Base-by-base conservation (phyloP, 2,329 filamentous ascomycete genomes). In the Fusarium mundagurra region DNA sequence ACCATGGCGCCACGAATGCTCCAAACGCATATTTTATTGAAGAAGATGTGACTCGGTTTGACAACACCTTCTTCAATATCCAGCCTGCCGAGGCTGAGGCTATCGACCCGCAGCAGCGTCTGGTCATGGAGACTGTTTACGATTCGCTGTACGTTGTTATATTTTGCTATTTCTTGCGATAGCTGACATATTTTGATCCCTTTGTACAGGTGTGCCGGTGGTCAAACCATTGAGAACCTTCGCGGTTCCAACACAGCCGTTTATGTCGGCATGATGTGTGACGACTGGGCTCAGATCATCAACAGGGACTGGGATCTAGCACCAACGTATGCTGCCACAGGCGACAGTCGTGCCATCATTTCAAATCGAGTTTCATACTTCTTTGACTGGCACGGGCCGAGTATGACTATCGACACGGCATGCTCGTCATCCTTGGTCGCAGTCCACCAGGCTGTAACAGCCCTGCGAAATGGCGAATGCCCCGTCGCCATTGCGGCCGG, bases 61-160 rank as follows among this genome's bases (percentile, higher is more conserved):
- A 85, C 69, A 41, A 81, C 4, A 12, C 34, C 8, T 50, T 50
- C 47, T 50, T 50, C 22, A 33, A 33, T 18, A 31, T 50, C 29
- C 29, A 31, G 12, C 29, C 47, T 10, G 29, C 20, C 8, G 47
- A 50, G 18, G 47, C 47, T 22, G 29, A 33, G 18, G 29, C 47
- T 14, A 33, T 50, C 17, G 47, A 50, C 29, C 47, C 47, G 27
- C 47, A 50, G 29, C 47, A 50, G 29, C 47, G 47, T 8, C 47
- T 50, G 13, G 13, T 50, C 29, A 29, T 50, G 18, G 47, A 50
- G 29, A 50, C 47, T 31, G 47, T 50, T 29, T 50, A 50, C 22
- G 39, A 41, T 22, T n/a, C 39, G 39, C 39, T 41, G 39, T 41
- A 41, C 6, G 39, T 41, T n/a, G 20, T 13, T 22, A 17, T 36